These are phyloP conservation scores for Endotrypanum monterogeii DNA, from an alignment of 208 protist genomes.

Conservation along the genomic window DNA sequence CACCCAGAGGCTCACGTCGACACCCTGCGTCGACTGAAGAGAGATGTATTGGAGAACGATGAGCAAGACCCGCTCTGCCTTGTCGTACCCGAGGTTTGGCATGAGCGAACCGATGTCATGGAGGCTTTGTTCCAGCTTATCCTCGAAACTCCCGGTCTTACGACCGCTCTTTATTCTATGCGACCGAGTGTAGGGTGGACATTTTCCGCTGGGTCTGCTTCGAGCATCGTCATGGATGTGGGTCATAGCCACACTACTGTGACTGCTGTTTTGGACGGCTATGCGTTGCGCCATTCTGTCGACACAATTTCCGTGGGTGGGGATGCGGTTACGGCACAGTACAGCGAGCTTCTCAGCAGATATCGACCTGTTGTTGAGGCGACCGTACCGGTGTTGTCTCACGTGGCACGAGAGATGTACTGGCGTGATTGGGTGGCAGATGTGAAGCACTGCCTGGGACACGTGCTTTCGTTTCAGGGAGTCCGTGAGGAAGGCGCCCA, in stretches of 20 bases:
- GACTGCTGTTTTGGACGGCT: slow-evolving; percentile 84
- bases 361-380: slow-evolving; percentile 26
- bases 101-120: slow-evolving; percentile 64
- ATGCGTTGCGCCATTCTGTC: slow-evolving; percentile 67
- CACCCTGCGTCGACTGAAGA: slow-evolving; percentile 49
- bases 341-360: slow-evolving; percentile 27
- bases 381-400: slow-evolving; percentile 15
- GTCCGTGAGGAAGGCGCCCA: neutral
- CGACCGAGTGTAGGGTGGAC: slow-evolving; percentile 81
- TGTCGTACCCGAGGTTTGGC: slow-evolving; percentile 80
- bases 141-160: slow-evolving; percentile 55
- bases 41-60: slow-evolving; percentile 42
- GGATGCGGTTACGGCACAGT: slow-evolving; percentile 53
- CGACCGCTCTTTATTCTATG: slow-evolving; percentile 67
- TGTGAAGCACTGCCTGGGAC: slow-evolving; percentile 39
- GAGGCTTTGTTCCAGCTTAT: slow-evolving; percentile 48
- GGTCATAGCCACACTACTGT: slow-evolving; percentile 75
- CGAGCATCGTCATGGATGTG: slow-evolving; percentile 78
- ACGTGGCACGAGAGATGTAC: slow-evolving; percentile 8
- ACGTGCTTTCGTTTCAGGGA: slow-evolving; percentile 16
- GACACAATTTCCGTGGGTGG: slow-evolving; percentile 54
- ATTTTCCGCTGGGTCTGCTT: slow-evolving; percentile 58
- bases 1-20: slow-evolving; percentile 53
- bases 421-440: slow-evolving; percentile 33
- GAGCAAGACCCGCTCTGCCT: slow-evolving; percentile 73